Evolutionary conservation across 345 rosid species (phyloP).

Genomic region (Dipteronia dyeriana): DNA sequence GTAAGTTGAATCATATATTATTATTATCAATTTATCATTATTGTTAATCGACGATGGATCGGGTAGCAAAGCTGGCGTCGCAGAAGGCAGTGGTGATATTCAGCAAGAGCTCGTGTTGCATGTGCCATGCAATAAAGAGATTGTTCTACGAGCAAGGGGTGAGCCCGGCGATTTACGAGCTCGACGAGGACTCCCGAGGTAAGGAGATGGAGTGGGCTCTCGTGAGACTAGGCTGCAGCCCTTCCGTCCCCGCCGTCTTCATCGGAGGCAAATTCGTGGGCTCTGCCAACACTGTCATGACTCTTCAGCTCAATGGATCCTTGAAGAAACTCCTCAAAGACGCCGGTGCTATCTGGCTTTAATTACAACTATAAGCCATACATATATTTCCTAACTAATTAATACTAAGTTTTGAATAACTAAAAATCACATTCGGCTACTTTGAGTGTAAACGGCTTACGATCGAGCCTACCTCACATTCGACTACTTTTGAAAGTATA

Average conservation of each 20-base stretch:
- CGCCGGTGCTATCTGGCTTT: slow-evolving; percentile 87
- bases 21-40: too few species aligned
- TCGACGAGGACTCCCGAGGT: slow-evolving; percentile 68
- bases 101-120: slow-evolving; percentile 92
- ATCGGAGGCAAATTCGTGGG: slow-evolving; percentile 91
- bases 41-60: slow-evolving; percentile 49
- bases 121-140: slow-evolving; percentile 89
- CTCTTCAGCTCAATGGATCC: slow-evolving; percentile 86
- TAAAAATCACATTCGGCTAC: not conserved
- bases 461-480: too few species aligned
- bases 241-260: slow-evolving; percentile 79
- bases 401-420: not conserved
- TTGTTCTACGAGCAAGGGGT: slow-evolving; percentile 90
- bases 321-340: slow-evolving; percentile 77
- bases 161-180: slow-evolving; percentile 78
- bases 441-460: not conserved
- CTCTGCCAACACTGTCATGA: slow-evolving; percentile 78
- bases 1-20: too few species aligned
- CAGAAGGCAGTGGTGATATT: slow-evolving; percentile 97
- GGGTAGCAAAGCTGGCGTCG: slow-evolving; percentile 67
- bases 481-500: not conserved
- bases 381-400: not conserved
- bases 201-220: slow-evolving; percentile 85
- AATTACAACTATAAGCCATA: not conserved
- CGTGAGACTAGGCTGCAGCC: slow-evolving; percentile 71